These are phyloP conservation scores for Penicillium egyptiacum DNA, from an alignment of 495 filamentous ascomycete genomes.

Conservation along the genomic window DNA sequence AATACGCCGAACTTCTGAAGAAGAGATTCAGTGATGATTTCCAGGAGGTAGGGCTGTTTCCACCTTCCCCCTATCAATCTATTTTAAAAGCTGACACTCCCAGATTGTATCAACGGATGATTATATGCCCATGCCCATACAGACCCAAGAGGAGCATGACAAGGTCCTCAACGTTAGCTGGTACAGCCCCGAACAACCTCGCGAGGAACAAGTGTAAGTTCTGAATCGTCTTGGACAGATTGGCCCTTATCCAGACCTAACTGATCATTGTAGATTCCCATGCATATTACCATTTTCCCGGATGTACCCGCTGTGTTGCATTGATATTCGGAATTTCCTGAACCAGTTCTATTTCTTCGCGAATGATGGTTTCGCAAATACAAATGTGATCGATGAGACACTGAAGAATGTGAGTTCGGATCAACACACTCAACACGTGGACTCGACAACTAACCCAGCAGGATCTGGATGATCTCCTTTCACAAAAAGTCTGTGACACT, in stretches of 20 bases:
- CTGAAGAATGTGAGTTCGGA: constrained; percentile 62
- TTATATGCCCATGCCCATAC: constrained; percentile 98
- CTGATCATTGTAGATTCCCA: constrained; percentile 62
- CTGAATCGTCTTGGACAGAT: neutral
- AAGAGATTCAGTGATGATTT: constrained; percentile 89
- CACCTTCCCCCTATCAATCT: neutral
- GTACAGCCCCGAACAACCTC: constrained; percentile 78
- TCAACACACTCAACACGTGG: neutral
- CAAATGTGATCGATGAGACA: constrained; percentile 83
- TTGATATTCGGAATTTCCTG: constrained; percentile 93
- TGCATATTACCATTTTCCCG: constrained; percentile 94
- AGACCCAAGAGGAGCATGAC: constrained; percentile 84
- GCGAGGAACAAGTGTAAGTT: constrained; percentile 72
- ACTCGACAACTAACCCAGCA: constrained; percentile 30
- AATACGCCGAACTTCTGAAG: constrained; percentile 91
- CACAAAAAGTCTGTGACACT: constrained; percentile 82
- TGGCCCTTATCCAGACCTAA: constrained; percentile 14
- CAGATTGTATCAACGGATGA: constrained; percentile 95
- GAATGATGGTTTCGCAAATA: constrained; percentile 88
- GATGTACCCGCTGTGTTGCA: constrained; percentile 98
- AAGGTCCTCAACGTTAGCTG: constrained; percentile 92
- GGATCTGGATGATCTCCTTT: constrained; percentile 87
- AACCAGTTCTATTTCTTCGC: constrained; percentile 97
- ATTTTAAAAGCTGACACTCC: constrained; percentile 14
- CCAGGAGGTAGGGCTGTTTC: constrained; percentile 61